These are phyloP conservation scores for Przewalskia tangutica DNA, from an alignment of 257 asterid species.

Conservation along the genomic window DNA sequence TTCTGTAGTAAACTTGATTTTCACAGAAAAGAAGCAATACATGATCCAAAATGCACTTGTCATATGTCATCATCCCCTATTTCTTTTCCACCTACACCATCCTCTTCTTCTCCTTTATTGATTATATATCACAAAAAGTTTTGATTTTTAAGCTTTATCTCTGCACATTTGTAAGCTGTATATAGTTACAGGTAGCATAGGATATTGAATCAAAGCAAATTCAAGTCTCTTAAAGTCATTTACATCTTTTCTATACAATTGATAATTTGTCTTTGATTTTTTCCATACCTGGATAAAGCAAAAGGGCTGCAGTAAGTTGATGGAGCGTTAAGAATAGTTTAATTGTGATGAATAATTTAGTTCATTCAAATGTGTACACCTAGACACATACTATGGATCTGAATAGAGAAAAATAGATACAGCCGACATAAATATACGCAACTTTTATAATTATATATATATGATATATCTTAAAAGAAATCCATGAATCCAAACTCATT, in stretches of 20 bases:
- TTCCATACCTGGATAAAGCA: background rate
- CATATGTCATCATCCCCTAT: constrained; percentile 35
- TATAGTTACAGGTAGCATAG: constrained; percentile 20
- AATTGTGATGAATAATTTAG: background rate
- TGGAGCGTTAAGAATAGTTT: background rate
- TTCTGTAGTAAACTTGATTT: constrained; percentile 70
- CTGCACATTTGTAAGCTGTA: constrained; percentile 13
- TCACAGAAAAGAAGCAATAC: constrained; percentile 35
- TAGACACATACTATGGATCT: background rate
- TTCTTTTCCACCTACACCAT: constrained; percentile 36
- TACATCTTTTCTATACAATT: background rate
- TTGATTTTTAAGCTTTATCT: constrained; percentile 21
- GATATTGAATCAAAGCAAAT: background rate
- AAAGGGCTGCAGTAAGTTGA: background rate
- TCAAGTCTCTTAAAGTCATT: background rate
- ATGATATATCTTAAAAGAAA: no score
- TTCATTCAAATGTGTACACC: background rate
- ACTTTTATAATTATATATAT: no score
- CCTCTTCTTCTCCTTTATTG: constrained; percentile 45
- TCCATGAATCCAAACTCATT: no score
- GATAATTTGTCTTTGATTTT: background rate
- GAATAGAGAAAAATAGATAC: background rate
- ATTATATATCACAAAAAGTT: constrained; percentile 22
- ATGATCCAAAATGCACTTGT: constrained; percentile 57
- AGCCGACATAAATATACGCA: background rate